Percentiles rank a stretch among this genome's conserved stretches.
Conservation (phyloP, 768 basidiomycete genomes). For the Sarcodon aspratus region DNA sequence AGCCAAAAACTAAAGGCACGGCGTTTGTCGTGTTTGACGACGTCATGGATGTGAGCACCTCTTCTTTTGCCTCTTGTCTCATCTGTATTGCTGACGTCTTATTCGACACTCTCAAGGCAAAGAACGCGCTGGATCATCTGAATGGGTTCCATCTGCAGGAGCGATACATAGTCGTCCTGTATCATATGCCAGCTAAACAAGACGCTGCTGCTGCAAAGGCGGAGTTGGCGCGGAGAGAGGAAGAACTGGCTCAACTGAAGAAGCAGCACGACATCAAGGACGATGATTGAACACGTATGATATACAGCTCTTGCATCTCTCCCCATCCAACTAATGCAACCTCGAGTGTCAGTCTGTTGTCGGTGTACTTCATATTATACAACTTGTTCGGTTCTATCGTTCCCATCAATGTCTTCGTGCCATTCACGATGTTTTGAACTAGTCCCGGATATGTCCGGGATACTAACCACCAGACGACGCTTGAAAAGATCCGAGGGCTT, state of each 20-base stretch:
- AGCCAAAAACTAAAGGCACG: slow-evolving; percentile 87
- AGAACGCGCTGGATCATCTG: slow-evolving; percentile 91
- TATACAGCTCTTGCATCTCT: neutral
- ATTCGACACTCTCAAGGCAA: slow-evolving; percentile 45
- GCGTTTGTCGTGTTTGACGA: slow-evolving; percentile 96
- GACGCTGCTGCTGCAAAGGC: slow-evolving; percentile 90
- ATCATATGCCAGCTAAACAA: slow-evolving; percentile 97
- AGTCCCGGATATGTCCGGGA: too few species aligned
- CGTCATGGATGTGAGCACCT: slow-evolving; percentile 76
- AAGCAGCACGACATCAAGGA: slow-evolving; percentile 70
- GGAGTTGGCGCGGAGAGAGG: slow-evolving; percentile 83
- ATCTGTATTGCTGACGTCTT: slow-evolving; percentile 7
- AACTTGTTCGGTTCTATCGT: too few species aligned
- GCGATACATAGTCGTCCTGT: slow-evolving; percentile 95
- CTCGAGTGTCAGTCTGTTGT: too few species aligned
- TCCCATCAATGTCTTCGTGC: too few species aligned
- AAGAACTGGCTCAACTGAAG: slow-evolving; percentile 82
- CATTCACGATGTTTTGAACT: too few species aligned
- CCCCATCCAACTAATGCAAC: neutral
- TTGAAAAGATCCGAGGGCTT: too few species aligned
- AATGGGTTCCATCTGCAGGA: slow-evolving; percentile 98
- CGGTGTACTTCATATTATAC: too few species aligned
- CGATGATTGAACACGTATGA: slow-evolving; percentile 37
- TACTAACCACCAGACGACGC: too few species aligned
- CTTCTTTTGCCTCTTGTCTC: neutral